Evolutionary conservation across 768 basidiomycete genomes (phyloP).

Genomic region (Termitomyces sp.): DNA sequence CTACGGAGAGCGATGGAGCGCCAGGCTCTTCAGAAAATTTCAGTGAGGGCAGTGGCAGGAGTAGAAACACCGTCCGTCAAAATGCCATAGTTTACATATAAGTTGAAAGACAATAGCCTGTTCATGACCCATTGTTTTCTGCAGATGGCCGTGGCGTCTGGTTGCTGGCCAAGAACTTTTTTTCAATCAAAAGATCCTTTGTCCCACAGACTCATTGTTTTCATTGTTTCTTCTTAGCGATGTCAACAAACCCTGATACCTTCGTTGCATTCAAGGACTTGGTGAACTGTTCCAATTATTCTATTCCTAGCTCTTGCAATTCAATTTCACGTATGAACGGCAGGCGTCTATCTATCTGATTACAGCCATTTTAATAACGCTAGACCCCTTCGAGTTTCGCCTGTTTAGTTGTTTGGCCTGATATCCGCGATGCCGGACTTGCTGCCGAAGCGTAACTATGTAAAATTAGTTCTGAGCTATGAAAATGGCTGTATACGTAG

Average conservation of each 20-base stretch:
- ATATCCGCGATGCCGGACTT: too few species aligned
- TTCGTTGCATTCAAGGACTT: not conserved
- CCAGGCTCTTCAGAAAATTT: constrained; percentile 15
- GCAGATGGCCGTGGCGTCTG: not conserved
- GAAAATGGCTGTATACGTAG: too few species aligned
- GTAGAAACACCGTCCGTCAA: not conserved
- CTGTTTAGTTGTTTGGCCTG: too few species aligned
- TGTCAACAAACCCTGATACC: not conserved
- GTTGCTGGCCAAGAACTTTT: not conserved
- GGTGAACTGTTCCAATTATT: not conserved
- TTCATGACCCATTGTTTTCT: constrained; percentile 8
- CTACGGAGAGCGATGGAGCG: constrained; percentile 6
- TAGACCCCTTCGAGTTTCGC: too few species aligned
- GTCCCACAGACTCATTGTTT: constrained; percentile 8
- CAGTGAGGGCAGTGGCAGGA: not conserved
- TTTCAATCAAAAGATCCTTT: not conserved
- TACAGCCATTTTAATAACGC: too few species aligned
- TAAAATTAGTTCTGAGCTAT: too few species aligned
- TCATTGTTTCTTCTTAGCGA: constrained; percentile 8
- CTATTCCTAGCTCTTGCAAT: too few species aligned
- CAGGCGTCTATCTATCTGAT: too few species aligned
- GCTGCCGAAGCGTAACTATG: too few species aligned
- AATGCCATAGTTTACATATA: constrained; percentile 8
- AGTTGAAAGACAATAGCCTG: constrained; percentile 5
- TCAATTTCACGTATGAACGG: too few species aligned